Evolutionary conservation across 768 basidiomycete species (phyloP).

Genomic region (Mycena kentingensis): DNA sequence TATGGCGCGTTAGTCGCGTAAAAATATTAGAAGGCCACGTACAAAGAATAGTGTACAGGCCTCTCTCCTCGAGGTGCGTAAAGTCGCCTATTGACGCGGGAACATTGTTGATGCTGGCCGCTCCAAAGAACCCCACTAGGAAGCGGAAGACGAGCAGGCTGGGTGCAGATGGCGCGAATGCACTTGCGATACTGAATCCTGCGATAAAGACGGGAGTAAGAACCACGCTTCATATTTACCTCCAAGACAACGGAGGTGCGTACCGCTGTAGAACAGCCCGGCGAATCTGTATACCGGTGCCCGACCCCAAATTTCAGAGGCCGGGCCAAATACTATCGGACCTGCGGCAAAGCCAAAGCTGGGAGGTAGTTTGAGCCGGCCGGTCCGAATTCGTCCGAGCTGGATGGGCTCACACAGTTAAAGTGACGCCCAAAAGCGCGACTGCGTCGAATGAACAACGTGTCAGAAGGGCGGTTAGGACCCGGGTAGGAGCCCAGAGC

Average conservation of each 20-base stretch:
- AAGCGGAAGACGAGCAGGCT: constrained; percentile 19
- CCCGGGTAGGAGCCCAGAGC: neutral
- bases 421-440: constrained; percentile 1
- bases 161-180: constrained; percentile 13
- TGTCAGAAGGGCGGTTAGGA: neutral
- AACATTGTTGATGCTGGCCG: constrained; percentile 13
- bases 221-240: neutral
- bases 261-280: constrained; percentile 16
- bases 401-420: neutral
- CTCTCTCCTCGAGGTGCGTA: neutral
- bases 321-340: constrained; percentile 23
- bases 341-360: constrained; percentile 20
- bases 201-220: neutral
- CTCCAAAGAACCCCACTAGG: constrained; percentile 18
- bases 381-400: neutral
- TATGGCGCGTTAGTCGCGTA: neutral
- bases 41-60: constrained; percentile 12
- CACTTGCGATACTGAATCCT: constrained; percentile 17
- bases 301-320: constrained; percentile 28
- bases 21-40: neutral
- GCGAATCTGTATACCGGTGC: constrained; percentile 4
- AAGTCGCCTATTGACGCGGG: constrained; percentile 21
- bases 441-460: neutral
- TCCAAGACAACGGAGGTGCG: neutral
- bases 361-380: neutral